Percentiles rank a stretch among this genome's conserved stretches.
Conservation (phyloP, 176 grass and related monocot species). For the Secale cereale region DNA sequence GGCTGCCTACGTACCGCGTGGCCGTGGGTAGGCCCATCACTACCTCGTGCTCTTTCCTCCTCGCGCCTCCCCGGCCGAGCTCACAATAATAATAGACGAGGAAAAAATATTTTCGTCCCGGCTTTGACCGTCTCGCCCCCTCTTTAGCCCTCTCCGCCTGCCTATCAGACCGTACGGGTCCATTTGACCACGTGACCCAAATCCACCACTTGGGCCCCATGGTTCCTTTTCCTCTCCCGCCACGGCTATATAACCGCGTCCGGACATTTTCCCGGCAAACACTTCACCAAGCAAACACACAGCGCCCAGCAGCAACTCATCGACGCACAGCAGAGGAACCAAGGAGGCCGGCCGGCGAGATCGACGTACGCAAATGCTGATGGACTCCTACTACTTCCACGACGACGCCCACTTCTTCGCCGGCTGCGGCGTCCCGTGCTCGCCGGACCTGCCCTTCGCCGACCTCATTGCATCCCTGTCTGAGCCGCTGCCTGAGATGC, state of each 20-base stretch:
- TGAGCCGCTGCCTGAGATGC: not conserved
- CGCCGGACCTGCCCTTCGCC: conserved; percentile 51
- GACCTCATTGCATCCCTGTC: conserved; percentile 31
- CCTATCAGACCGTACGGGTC: not conserved
- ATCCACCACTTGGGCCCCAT: not conserved
- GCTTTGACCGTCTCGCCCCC: conserved; percentile 40
- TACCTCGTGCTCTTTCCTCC: not conserved
- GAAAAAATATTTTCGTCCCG: not conserved
- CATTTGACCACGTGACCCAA: conserved; percentile 52
- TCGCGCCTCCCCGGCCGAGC: not conserved
- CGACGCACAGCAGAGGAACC: not conserved
- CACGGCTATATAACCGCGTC: conserved; percentile 37
- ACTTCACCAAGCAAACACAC: not conserved
- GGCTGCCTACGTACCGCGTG: not conserved
- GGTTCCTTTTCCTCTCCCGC: not conserved
- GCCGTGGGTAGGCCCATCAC: not conserved
- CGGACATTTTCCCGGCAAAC: not conserved
- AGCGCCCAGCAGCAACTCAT: not conserved
- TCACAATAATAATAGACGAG: not conserved
- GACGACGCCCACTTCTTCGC: conserved; percentile 47
- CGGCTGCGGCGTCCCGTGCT: conserved; percentile 33
- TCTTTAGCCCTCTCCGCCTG: not conserved
- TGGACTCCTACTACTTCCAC: conserved; percentile 64
- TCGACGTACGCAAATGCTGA: conserved; percentile 49
- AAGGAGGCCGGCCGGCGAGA: too few species aligned